Evolutionary conservation across 495 filamentous ascomycete genomes (phyloP).

Genomic region (Parmelia sp.): DNA sequence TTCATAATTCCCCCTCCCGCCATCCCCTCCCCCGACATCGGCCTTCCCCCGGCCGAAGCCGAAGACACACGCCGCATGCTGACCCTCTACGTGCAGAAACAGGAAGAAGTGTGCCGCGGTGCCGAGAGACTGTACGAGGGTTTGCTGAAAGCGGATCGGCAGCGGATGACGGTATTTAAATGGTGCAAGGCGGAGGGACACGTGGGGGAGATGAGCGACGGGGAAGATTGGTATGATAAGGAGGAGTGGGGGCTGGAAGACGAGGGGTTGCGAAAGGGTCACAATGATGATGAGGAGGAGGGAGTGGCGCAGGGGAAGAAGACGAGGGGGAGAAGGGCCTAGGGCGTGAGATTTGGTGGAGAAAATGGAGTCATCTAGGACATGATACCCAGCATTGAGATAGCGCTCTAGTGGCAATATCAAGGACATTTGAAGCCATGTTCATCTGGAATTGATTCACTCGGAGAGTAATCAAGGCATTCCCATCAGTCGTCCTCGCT

Average conservation of each 20-base stretch:
- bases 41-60: constrained; percentile 73
- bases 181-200: constrained; percentile 91
- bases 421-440: background rate
- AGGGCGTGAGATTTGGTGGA: background rate
- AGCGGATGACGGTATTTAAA: constrained; percentile 70
- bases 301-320: constrained; percentile 64
- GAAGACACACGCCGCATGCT: constrained; percentile 82
- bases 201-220: constrained; percentile 77
- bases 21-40: constrained; percentile 69
- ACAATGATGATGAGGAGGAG: constrained; percentile 82
- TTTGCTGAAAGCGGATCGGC: constrained; percentile 67
- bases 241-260: constrained; percentile 82
- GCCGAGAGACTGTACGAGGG: constrained; percentile 67
- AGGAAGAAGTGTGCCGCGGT: constrained; percentile 87
- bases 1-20: constrained; percentile 68
- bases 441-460: background rate
- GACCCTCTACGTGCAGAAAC: constrained; percentile 84
- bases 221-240: constrained; percentile 93
- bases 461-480: no score
- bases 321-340: constrained; percentile 55
- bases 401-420: background rate
- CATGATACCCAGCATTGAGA: constrained; percentile 6
- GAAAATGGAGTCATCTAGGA: background rate
- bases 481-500: constrained; percentile 57
- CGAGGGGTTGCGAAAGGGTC: constrained; percentile 74